These are phyloP conservation scores for Aphanoascus verrucosus DNA, from an alignment of 2,329 filamentous ascomycete species.

Conservation along the genomic window DNA sequence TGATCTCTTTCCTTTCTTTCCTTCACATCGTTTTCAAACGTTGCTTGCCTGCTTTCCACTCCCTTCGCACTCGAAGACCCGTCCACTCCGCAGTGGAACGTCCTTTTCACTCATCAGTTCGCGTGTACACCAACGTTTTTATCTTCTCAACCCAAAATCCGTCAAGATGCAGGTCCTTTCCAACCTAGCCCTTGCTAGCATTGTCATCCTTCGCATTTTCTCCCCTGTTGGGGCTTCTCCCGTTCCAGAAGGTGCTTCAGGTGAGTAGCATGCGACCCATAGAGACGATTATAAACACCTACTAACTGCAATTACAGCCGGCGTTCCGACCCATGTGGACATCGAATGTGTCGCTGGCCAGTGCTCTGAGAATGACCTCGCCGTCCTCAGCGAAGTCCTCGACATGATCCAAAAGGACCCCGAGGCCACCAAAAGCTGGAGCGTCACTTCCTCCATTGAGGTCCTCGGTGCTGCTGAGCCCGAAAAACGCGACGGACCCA, in stretches of 20 bases:
- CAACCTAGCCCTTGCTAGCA: neutral
- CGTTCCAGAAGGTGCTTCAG: no score
- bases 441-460: slow-evolving; percentile 8
- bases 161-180: neutral
- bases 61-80: no score
- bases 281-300: no score
- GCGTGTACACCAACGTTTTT: no score
- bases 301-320: neutral
- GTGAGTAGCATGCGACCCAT: neutral
- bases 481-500: no score
- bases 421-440: slow-evolving; percentile 1
- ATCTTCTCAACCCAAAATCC: neutral
- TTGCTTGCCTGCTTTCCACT: no score
- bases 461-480: no score
- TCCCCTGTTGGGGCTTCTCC: neutral
- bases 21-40: no score
- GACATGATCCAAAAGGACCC: slow-evolving; percentile 7
- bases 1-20: no score
- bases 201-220: neutral
- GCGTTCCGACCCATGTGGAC: slow-evolving; percentile 3
- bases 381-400: slow-evolving; percentile 1
- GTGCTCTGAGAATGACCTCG: slow-evolving; percentile 7
- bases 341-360: slow-evolving; percentile 11
- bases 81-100: no score
- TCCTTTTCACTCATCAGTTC: no score